Evolutionary conservation across 345 rosid species (phyloP).

Genomic region (Arabidopsis thaliana): DNA sequence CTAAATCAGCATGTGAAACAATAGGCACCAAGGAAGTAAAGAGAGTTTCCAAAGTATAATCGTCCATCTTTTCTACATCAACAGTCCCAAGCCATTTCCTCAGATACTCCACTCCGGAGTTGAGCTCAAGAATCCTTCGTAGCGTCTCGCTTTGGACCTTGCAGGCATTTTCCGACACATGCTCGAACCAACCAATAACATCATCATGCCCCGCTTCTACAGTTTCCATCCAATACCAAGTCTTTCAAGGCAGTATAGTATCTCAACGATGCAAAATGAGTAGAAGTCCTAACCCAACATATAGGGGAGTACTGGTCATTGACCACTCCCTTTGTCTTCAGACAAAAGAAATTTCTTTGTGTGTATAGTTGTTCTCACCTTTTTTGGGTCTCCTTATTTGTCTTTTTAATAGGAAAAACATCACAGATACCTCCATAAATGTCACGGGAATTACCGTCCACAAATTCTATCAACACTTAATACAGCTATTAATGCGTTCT

Average conservation of each 20-base stretch:
- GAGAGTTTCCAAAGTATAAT: conserved; percentile 64
- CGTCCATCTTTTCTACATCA: conserved; percentile 60
- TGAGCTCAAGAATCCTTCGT: conserved; percentile 65
- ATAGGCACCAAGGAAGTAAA: conserved; percentile 76
- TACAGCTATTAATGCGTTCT: conserved; percentile 32
- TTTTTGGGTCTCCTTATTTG: conserved; percentile 27
- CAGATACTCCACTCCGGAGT: conserved; percentile 69
- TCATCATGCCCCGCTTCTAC: conserved; percentile 43
- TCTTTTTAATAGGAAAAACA: conserved; percentile 14
- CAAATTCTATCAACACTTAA: conserved; percentile 16
- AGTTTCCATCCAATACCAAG: conserved; percentile 39
- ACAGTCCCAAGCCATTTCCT: conserved; percentile 62
- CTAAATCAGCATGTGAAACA: conserved; percentile 83
- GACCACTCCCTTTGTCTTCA: conserved; percentile 37
- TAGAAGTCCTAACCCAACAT: conserved; percentile 28
- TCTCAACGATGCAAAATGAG: conserved; percentile 20
- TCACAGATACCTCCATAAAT: conserved; percentile 36
- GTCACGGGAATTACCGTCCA: conserved; percentile 40
- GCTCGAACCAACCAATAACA: conserved; percentile 73
- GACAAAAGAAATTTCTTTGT: neutral
- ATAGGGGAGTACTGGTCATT: conserved; percentile 27
- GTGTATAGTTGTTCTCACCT: conserved; percentile 40
- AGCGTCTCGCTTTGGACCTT: conserved; percentile 72
- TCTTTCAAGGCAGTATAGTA: conserved; percentile 18
- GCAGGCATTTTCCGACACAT: conserved; percentile 56